Evolutionary conservation across 192 early-diverging fungal genomes (phyloP), one percentile per base, ranked within the genome.

Genomic region (Lobulomyces angularis): DNA sequence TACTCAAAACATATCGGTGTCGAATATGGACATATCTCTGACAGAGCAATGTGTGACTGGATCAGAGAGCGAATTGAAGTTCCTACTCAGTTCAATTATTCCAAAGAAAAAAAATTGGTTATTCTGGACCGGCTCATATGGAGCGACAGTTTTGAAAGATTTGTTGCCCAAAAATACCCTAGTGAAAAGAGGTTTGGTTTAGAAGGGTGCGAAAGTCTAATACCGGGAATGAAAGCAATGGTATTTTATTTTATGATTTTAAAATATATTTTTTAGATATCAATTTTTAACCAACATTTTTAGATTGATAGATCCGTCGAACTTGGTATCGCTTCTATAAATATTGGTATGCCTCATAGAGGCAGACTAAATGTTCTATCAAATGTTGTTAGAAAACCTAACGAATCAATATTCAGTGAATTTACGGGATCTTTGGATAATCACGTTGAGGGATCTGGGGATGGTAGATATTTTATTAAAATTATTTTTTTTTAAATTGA

Each of bases 281-380:
- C 14, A 35, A 56, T 38, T 61, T 16, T 41, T 14, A 23, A 35
- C 33, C n/a, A n/a, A n/a, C n/a, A 33, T 32, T 36, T 25, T 38
- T 47, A 84, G 82, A 91, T 98, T 46, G 94, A 98, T 64, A 73
- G 81, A 37, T 90, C 87, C 16, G 90, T 94, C 40, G 90, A 95
- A 46, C 74, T 84, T 35, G 94, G 94, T 34, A 81, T 94, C 31
- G 90, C 92, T 62, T 86, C 86, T 37, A 82, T 94, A 48, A 78
- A 91, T 41, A 85, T 98, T 77, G 94, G 94, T 44, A 98, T 98
- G 94, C 87, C 94, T 27, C 94, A 98, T 71, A 86, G 94, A 64
- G 94, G 94, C 37, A 86, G 94, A 51, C 70, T 98, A 33, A 98
- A 98, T 58, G 91, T 98, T 38, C 76, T 98, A 27, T 85, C 87